phyloP scores from a whole-genome alignment of 1,284 basidiomycete species.

The Ceratobasidium sp. region DNA sequence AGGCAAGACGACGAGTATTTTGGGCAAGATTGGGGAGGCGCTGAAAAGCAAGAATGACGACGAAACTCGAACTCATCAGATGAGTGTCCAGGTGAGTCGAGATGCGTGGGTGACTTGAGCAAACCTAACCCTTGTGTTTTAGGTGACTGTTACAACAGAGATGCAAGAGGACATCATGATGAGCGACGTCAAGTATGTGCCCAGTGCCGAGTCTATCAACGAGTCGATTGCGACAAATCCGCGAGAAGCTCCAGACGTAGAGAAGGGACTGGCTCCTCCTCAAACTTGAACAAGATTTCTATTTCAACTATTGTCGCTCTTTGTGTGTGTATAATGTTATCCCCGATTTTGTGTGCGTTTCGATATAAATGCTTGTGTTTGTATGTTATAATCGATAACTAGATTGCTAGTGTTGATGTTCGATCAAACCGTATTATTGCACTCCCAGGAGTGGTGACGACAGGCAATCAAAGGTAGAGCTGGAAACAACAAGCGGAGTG shows the following conservation, averaged over 20 bases:
- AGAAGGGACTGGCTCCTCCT: background rate
- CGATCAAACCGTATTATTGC: background rate
- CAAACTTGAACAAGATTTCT: background rate
- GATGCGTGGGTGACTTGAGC: background rate
- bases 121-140: background rate
- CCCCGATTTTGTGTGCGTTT: background rate
- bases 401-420: background rate
- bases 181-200: slow-evolving; percentile 31
- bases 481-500: no score
- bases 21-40: slow-evolving; percentile 31
- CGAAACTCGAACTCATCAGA: slow-evolving; percentile 17
- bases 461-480: no score
- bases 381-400: background rate
- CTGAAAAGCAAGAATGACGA: slow-evolving; percentile 1
- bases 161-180: slow-evolving; percentile 35
- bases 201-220: slow-evolving; percentile 7
- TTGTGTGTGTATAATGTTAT: slow-evolving; percentile 1
- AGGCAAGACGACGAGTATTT: background rate
- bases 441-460: background rate
- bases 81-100: slow-evolving; percentile 37
- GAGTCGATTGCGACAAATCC: slow-evolving; percentile 8
- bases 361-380: background rate
- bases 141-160: slow-evolving; percentile 38
- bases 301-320: slow-evolving; percentile 1
- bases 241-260: background rate